These are phyloP conservation scores for Arachis stenosperma DNA, from an alignment of 306 rosid genomes.

Conservation along the genomic window DNA sequence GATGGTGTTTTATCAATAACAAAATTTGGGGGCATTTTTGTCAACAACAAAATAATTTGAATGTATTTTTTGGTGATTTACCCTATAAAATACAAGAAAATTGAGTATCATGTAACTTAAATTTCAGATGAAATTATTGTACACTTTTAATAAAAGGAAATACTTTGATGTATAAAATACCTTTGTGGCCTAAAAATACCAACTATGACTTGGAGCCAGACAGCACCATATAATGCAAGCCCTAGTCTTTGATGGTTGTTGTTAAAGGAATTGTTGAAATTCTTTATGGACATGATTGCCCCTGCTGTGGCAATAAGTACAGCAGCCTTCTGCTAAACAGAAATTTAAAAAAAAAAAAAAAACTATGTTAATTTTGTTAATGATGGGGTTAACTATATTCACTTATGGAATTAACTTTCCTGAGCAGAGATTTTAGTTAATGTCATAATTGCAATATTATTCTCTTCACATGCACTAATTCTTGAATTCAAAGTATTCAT, in stretches of 20 bases:
- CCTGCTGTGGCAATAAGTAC: conserved; percentile 73
- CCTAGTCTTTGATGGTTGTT: conserved; percentile 84
- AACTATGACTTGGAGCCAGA: conserved; percentile 70
- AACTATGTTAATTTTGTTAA: neutral
- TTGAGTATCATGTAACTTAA: too few species aligned
- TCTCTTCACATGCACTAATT: conserved; percentile 50
- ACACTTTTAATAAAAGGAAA: neutral
- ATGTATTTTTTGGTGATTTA: too few species aligned
- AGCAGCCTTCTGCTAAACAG: conserved; percentile 55
- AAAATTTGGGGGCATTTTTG: too few species aligned
- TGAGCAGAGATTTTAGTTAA: conserved; percentile 32
- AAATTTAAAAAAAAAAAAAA: neutral
- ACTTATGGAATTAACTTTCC: conserved; percentile 2
- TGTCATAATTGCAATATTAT: conserved; percentile 36
- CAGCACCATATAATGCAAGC: conserved; percentile 66
- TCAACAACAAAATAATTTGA: too few species aligned
- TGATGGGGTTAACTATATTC: neutral
- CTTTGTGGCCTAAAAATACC: conserved; percentile 70
- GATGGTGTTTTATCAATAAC: too few species aligned
- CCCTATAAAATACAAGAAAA: too few species aligned
- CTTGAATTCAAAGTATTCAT: conserved; percentile 50
- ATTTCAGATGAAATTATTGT: too few species aligned
- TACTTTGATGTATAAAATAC: conserved; percentile 35
- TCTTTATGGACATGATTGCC: conserved; percentile 78
- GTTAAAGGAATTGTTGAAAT: conserved; percentile 72